Evolutionary conservation across 225 moss, liverwort and hornwort genomes (phyloP).

Genomic region (Sphagnum contortum): DNA sequence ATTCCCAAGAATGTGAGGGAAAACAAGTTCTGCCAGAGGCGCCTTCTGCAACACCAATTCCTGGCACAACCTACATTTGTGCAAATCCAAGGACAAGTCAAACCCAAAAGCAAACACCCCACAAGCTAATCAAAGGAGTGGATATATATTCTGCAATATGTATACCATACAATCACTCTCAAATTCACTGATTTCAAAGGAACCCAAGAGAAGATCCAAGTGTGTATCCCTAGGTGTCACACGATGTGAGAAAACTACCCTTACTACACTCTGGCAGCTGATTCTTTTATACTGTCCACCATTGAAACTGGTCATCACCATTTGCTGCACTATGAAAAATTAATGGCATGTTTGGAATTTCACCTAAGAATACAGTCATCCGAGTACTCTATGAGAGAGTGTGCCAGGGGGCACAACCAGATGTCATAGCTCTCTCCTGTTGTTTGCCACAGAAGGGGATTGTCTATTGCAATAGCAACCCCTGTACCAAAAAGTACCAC

Average conservation of each 20-base stretch:
- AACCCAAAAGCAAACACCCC: neutral
- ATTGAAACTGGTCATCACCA: neutral
- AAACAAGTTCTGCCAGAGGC: constrained; percentile 82
- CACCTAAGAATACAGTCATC: constrained; percentile 73
- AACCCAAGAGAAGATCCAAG: too few relatives aligned
- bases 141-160: too few relatives aligned
- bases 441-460: constrained; percentile 67
- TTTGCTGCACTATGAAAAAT: neutral
- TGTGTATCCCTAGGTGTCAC: too few relatives aligned
- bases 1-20: constrained; percentile 63
- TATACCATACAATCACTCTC: too few relatives aligned
- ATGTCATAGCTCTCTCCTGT: constrained; percentile 53
- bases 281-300: neutral
- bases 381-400: constrained; percentile 66
- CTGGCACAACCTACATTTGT: constrained; percentile 65
- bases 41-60: constrained; percentile 58
- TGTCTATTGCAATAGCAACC: constrained; percentile 46
- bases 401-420: constrained; percentile 79
- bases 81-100: constrained; percentile 3
- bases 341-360: neutral
- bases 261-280: too few relatives aligned
- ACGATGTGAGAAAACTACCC: neutral
- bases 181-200: too few relatives aligned
- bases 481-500: constrained; percentile 17
- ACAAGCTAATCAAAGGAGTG: too few relatives aligned